These are phyloP conservation scores for Suillus lakei DNA, from an alignment of 768 basidiomycete genomes.

Conservation along the genomic window DNA sequence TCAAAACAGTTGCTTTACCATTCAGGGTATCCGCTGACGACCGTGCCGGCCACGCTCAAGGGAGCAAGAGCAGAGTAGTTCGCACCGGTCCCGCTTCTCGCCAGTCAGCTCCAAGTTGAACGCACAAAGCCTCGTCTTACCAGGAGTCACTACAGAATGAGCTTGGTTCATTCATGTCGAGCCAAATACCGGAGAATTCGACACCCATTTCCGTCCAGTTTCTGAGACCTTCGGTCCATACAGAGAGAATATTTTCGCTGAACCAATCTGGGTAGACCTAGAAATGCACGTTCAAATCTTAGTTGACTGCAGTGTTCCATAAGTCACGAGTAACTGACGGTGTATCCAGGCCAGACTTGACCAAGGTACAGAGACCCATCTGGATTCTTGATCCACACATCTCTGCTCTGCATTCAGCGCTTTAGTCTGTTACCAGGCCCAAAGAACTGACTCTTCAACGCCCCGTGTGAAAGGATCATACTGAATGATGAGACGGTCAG, in stretches of 20 bases:
- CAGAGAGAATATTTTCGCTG: slow-evolving; percentile 50
- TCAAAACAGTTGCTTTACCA: slow-evolving; percentile 45
- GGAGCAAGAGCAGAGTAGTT: slow-evolving; percentile 62
- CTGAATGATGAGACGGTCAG: slow-evolving; percentile 35
- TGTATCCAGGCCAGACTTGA: slow-evolving; percentile 79
- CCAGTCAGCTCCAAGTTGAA: slow-evolving; percentile 3
- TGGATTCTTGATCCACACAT: slow-evolving; percentile 75
- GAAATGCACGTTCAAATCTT: neutral
- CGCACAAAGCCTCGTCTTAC: slow-evolving; percentile 27
- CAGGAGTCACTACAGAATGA: slow-evolving; percentile 69
- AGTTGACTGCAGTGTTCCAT: neutral
- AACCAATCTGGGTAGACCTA: slow-evolving; percentile 71
- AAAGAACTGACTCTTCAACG: slow-evolving; percentile 50
- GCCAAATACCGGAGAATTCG: slow-evolving; percentile 70
- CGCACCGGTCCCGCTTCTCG: slow-evolving; percentile 50
- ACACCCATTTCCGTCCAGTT: slow-evolving; percentile 60
- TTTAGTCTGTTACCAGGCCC: neutral
- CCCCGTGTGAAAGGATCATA: slow-evolving; percentile 73
- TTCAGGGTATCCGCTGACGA: slow-evolving; percentile 67
- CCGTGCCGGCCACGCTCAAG: slow-evolving; percentile 54
- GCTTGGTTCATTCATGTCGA: slow-evolving; percentile 72
- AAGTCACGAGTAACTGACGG: slow-evolving; percentile 40
- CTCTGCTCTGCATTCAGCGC: slow-evolving; percentile 39
- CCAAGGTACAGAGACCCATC: slow-evolving; percentile 76
- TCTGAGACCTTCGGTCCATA: slow-evolving; percentile 64